Conservation (phyloP, 2,329 filamentous ascomycete genomes). For the Apiospora marii region DNA sequence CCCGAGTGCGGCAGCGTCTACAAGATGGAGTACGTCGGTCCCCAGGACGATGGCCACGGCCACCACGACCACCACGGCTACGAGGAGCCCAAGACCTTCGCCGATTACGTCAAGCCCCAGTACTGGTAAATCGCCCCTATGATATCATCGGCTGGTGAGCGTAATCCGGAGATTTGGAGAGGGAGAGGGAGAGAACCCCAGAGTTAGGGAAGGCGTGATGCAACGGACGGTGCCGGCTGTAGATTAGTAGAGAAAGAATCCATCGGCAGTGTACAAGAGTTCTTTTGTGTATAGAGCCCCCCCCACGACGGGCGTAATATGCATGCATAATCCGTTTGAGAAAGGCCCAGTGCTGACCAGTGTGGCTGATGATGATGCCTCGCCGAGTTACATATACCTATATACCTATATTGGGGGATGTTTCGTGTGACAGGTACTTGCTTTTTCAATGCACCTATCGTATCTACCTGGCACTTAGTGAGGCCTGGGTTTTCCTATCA, state of each 20-base stretch:
- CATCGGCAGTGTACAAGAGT: slow-evolving; percentile 18
- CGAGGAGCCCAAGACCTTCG: slow-evolving; percentile 94
- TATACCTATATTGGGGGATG: neutral
- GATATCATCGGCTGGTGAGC: neutral
- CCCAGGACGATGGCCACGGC: slow-evolving; percentile 74
- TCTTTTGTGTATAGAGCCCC: slow-evolving; percentile 12
- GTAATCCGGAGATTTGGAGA: slow-evolving; percentile 17
- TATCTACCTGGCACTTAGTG: neutral
- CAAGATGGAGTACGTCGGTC: slow-evolving; percentile 97
- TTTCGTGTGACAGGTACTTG: neutral
- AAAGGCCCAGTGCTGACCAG: neutral
- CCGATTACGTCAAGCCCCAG: slow-evolving; percentile 93
- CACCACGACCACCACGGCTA: slow-evolving; percentile 67
- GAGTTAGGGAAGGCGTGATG: neutral
- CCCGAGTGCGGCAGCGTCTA: slow-evolving; percentile 95
- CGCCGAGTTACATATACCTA: neutral
- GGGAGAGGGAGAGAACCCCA: neutral
- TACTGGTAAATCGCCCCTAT: slow-evolving; percentile 69
- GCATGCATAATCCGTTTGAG: slow-evolving; percentile 18
- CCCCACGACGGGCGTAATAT: neutral
- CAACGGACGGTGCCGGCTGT: slow-evolving; percentile 12
- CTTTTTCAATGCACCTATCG: neutral
- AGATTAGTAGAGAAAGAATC: slow-evolving; percentile 21
- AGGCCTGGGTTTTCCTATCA: neutral
- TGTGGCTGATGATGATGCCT: neutral